These are phyloP conservation scores for Phytopythium oedochilum DNA, from an alignment of 352 stramenopile genomes.

Conservation along the genomic window DNA sequence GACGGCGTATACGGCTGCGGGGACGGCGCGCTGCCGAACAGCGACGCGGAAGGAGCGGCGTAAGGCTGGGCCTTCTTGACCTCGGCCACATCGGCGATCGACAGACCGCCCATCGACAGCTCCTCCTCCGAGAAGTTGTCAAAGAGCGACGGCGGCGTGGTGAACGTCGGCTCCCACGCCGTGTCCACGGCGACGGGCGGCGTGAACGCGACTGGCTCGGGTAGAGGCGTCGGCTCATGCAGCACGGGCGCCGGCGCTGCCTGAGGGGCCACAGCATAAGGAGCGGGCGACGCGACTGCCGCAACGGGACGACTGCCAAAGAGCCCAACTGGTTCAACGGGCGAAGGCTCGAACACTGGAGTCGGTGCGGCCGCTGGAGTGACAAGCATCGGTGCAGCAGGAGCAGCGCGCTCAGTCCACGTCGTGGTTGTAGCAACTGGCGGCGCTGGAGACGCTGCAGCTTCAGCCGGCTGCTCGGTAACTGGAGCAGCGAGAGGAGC, in stretches of 20 bases:
- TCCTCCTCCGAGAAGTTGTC: conserved; percentile 48
- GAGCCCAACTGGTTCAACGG: background rate
- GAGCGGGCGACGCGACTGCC: background rate
- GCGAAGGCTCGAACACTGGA: conserved; percentile 5
- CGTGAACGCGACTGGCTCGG: conserved; percentile 2
- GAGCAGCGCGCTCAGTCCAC: background rate
- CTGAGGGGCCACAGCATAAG: background rate
- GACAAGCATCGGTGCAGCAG: background rate
- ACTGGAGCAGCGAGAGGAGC: background rate
- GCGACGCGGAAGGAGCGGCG: conserved; percentile 14
- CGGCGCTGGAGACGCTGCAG: background rate
- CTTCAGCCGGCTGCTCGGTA: background rate
- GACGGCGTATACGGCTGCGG: background rate
- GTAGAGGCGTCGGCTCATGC: background rate
- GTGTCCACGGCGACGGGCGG: conserved; percentile 2
- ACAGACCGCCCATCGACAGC: conserved; percentile 25
- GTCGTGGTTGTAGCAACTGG: background rate
- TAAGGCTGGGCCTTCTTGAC: conserved; percentile 9
- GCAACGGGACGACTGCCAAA: conserved; percentile 1
- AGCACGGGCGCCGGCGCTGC: background rate
- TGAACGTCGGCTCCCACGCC: conserved; percentile 2
- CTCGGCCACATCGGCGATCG: conserved; percentile 20
- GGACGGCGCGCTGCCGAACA: conserved; percentile 20
- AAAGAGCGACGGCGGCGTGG: conserved; percentile 2
- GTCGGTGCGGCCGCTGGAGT: background rate